Base-by-base conservation (phyloP, 257 asterid genomes). In the Solanum sejunctum region DNA sequence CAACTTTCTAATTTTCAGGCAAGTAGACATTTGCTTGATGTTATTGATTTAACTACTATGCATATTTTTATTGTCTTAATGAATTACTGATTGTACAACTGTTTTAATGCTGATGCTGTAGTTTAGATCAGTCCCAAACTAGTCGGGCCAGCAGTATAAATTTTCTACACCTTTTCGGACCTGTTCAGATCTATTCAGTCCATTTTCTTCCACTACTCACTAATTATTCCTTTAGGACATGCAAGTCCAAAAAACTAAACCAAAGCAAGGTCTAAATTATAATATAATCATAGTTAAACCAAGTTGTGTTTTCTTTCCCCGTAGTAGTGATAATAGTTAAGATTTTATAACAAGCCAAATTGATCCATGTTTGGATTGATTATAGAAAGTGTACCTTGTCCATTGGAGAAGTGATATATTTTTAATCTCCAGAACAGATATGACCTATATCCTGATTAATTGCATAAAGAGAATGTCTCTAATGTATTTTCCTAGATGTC, bases 1-100 rank as follows among this genome's bases (percentile, higher is more conserved):
- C 91, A 93, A 32, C 95, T 95, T 66, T 89, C 97, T 54, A 87
- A 88, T 81, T 95, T 91, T 84, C 98, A 94, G 97, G 99, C 93
- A 69, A 88, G 83, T 51, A 78, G 17, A 77, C 8, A 26, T 77
- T 17, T 78, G 64, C 41, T 45, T 78, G 64, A 26, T 78, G 64
- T 26, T 47, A 52, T 52, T 49, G 47, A 17, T 78, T 75, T n/a
- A 26, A 26, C 47, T 16, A 16, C 52, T 11, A 16, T 17, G 17
- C 64, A 10, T 17, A 15, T 16, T 26, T 52, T 26, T 52, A 9
- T n/a, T 51, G 60, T 52, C 64, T 26, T 17, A 28, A 26, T 36
- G 63, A 32, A 47, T 78, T 78, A 52, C 64, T 78, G 64, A 26
- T 28, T 78, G 61, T 49, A 49, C 82, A 5, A 15, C 21, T 26